These are phyloP conservation scores for Ajuga chamaepitys DNA, from an alignment of 257 asterid genomes.

Conservation along the genomic window DNA sequence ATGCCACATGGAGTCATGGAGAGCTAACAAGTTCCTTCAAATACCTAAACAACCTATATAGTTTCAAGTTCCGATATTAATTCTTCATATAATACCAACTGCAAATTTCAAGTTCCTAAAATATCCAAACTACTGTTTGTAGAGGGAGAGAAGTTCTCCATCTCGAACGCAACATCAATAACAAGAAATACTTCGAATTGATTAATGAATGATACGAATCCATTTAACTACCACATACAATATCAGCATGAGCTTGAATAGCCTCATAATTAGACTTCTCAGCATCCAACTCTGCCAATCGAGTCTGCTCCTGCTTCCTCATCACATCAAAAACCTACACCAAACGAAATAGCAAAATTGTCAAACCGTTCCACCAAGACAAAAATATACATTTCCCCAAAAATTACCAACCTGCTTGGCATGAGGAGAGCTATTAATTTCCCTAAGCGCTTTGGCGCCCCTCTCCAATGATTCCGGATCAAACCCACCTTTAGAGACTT, in stretches of 20 bases:
- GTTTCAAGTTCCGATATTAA: not conserved
- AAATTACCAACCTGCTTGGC: conserved; percentile 37
- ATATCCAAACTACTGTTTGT: not conserved
- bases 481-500: conserved; percentile 62
- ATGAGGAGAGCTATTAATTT: conserved; percentile 62
- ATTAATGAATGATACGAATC: not conserved
- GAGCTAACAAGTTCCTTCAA: not conserved
- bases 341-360: not conserved
- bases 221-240: conserved; percentile 40
- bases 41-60: not conserved
- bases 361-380: not conserved
- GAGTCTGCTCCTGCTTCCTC: conserved; percentile 82
- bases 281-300: conserved; percentile 69
- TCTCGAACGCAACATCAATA: not conserved
- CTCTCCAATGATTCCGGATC: conserved; percentile 74
- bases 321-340: conserved; percentile 71
- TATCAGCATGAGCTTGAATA: conserved; percentile 69
- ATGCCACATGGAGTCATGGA: not conserved
- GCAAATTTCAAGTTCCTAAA: not conserved
- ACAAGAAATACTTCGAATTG: not conserved
- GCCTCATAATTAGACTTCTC: conserved; percentile 79
- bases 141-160: not conserved
- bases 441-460: conserved; percentile 78
- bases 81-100: not conserved
- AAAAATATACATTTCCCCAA: not conserved